Conservation (phyloP, 2,329 filamentous ascomycete species). For the Neoarthrinium moseri region DNA sequence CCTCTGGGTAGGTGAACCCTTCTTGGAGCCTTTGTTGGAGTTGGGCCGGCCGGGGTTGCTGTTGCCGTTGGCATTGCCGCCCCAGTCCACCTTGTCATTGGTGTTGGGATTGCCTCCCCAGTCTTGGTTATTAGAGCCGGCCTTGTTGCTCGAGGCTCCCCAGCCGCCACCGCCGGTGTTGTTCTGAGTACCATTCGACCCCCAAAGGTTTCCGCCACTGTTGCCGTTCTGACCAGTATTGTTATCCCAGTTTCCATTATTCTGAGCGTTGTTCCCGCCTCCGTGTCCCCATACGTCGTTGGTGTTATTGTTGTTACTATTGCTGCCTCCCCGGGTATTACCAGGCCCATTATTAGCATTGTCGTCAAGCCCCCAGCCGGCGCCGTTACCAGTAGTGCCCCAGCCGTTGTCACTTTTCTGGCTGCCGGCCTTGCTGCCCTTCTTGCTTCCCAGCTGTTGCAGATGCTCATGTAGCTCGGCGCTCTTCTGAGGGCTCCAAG, state of each 20-base stretch:
- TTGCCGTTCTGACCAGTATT: constrained; percentile 7
- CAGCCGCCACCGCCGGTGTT: not conserved
- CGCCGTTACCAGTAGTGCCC: constrained; percentile 6
- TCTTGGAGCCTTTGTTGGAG: not conserved
- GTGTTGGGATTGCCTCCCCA: constrained; percentile 9
- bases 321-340: constrained; percentile 6
- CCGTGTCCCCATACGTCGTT: not conserved
- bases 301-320: constrained; percentile 7
- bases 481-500: not conserved
- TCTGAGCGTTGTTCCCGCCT: not conserved
- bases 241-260: constrained; percentile 2
- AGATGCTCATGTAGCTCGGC: not conserved
- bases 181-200: not conserved
- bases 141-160: not conserved
- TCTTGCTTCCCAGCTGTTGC: not conserved
- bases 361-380: not conserved
- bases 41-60: not conserved
- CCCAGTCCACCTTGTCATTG: constrained; percentile 6
- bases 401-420: constrained; percentile 2
- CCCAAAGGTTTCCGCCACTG: constrained; percentile 6
- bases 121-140: not conserved
- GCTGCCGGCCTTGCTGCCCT: not conserved
- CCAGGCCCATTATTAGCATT: constrained; percentile 9
- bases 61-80: constrained; percentile 5
- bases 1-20: not conserved